Evolutionary conservation across 768 basidiomycete genomes (phyloP).

Genomic region (Myochromella boudieri): DNA sequence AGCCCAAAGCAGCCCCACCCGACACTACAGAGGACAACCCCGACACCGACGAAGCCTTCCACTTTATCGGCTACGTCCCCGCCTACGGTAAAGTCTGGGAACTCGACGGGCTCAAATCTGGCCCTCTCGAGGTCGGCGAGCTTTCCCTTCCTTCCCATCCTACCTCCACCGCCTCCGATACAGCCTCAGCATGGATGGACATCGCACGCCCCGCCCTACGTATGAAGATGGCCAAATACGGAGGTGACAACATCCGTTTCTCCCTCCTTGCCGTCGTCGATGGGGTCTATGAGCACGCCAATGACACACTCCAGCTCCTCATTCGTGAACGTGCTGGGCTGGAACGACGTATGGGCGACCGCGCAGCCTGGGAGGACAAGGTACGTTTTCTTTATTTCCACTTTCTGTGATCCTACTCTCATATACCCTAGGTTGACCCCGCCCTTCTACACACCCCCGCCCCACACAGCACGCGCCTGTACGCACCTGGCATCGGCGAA

Average conservation of each 20-base stretch:
- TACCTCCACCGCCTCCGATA: conserved; percentile 3
- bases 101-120: conserved; percentile 62
- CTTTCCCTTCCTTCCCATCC: conserved; percentile 29
- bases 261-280: conserved; percentile 63
- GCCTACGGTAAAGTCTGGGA: conserved; percentile 69
- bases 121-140: conserved; percentile 65
- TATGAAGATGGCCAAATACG: conserved; percentile 61
- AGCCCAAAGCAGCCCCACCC: conserved; percentile 17
- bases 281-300: conserved; percentile 43
- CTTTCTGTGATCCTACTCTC: neutral
- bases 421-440: conserved; percentile 36
- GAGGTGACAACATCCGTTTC: conserved; percentile 52
- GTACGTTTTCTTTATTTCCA: too few species aligned
- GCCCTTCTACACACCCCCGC: conserved; percentile 28
- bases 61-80: conserved; percentile 68
- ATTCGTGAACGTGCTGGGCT: conserved; percentile 46
- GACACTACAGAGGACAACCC: conserved; percentile 19
- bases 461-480: conserved; percentile 28
- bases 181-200: conserved; percentile 48
- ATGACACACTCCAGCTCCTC: conserved; percentile 53
- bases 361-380: conserved; percentile 39
- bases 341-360: conserved; percentile 41
- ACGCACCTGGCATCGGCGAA: conserved; percentile 44
- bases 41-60: conserved; percentile 37
- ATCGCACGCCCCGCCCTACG: conserved; percentile 58